Evolutionary conservation across 2,329 filamentous ascomycete species (phyloP).

Genomic region (Westerdykella sp.): DNA sequence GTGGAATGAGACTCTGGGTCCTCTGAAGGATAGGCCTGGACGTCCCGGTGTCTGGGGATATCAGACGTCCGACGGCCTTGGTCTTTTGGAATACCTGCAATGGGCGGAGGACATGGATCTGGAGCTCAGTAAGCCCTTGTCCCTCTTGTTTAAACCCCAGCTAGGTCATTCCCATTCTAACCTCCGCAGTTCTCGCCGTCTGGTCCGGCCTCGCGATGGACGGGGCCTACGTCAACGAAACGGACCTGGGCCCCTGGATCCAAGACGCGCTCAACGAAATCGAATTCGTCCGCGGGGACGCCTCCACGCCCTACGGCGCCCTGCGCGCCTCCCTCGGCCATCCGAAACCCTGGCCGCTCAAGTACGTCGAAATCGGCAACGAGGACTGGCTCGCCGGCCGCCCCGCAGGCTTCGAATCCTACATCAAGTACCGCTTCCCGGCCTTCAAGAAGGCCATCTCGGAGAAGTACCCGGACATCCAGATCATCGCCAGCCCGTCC

Average conservation of each 20-base stretch:
- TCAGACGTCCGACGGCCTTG: conserved; percentile 39
- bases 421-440: conserved; percentile 29
- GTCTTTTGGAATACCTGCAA: conserved; percentile 45
- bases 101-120: conserved; percentile 44
- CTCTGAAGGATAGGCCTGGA: conserved; percentile 40
- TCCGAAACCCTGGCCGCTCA: conserved; percentile 33
- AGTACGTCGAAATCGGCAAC: conserved; percentile 37
- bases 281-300: conserved; percentile 28
- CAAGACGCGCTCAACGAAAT: conserved; percentile 36
- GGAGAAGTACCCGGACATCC: conserved; percentile 30
- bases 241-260: conserved; percentile 35
- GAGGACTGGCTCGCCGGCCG: conserved; percentile 35
- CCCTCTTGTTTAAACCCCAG: neutral
- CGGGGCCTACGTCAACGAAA: conserved; percentile 32
- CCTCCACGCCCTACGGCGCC: conserved; percentile 29
- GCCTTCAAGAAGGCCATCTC: conserved; percentile 32
- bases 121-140: conserved; percentile 24
- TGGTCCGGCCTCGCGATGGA: conserved; percentile 43
- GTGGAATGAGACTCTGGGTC: conserved; percentile 49
- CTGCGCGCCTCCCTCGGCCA: conserved; percentile 33
- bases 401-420: conserved; percentile 23
- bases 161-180: neutral
- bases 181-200: conserved; percentile 32
- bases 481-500: conserved; percentile 25
- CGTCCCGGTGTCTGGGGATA: conserved; percentile 37